Percentiles rank a stretch among this genome's conserved stretches.
Conservation (phyloP, 2,329 filamentous ascomycete genomes). For the Metarhizium robertsii region DNA sequence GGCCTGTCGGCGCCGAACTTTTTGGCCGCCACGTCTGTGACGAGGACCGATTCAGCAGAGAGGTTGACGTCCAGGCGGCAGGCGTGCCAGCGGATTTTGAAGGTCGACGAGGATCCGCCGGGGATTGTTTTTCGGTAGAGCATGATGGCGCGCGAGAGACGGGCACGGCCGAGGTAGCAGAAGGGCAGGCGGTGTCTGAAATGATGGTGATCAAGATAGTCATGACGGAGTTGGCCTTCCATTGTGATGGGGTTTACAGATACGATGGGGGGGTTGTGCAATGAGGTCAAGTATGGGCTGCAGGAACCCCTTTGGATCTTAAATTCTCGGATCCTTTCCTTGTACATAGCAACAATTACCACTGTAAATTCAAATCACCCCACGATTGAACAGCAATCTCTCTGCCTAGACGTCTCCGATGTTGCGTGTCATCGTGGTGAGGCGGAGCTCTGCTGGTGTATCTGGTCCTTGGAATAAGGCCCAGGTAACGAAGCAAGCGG, state of each 20-base stretch:
- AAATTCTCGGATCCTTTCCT: background rate
- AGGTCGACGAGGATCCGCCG: constrained; percentile 51
- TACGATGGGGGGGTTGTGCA: background rate
- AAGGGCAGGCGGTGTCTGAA: constrained; percentile 74
- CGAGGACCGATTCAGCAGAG: constrained; percentile 32
- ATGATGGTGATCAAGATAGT: constrained; percentile 69
- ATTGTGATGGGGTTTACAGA: background rate
- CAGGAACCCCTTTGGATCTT: background rate
- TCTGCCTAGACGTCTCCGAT: background rate
- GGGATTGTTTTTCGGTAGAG: constrained; percentile 55
- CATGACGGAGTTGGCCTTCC: constrained; percentile 36
- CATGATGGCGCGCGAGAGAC: constrained; percentile 62
- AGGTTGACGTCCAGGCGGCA: constrained; percentile 63
- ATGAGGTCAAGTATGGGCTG: background rate
- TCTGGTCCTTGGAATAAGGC: background rate
- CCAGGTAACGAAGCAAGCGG: background rate
- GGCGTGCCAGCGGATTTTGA: constrained; percentile 65
- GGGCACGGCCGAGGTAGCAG: constrained; percentile 74
- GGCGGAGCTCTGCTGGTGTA: constrained; percentile 6
- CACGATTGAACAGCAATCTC: background rate
- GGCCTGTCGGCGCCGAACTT: constrained; percentile 60
- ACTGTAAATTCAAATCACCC: background rate
- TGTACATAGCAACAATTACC: background rate
- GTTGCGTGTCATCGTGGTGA: background rate
- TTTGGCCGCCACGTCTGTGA: constrained; percentile 41